Evolutionary conservation across 2,329 filamentous ascomycete genomes (phyloP).

Genomic region (Elsinoe fawcettii): DNA sequence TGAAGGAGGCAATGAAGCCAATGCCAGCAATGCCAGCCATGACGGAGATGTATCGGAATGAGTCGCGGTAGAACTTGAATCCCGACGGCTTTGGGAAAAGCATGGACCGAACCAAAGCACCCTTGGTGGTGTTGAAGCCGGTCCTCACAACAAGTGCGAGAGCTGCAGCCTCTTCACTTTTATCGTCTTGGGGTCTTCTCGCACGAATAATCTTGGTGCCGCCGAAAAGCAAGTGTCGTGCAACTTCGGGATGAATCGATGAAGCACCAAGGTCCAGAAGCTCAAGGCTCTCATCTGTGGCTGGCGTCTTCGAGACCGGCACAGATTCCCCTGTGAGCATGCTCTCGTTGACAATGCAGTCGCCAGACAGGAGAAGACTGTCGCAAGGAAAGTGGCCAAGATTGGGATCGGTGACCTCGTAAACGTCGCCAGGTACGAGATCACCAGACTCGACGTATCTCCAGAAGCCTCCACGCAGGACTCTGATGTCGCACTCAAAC

Average conservation of each 20-base stretch:
- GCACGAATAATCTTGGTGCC: slow-evolving; percentile 94
- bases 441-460: slow-evolving; percentile 78
- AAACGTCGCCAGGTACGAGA: slow-evolving; percentile 89
- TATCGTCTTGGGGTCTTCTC: slow-evolving; percentile 75
- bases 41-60: slow-evolving; percentile 94
- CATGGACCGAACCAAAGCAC: slow-evolving; percentile 92
- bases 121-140: slow-evolving; percentile 96
- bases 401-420: slow-evolving; percentile 90
- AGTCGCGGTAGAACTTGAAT: slow-evolving; percentile 97
- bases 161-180: slow-evolving; percentile 80
- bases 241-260: slow-evolving; percentile 73
- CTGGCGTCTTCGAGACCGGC: slow-evolving; percentile 84
- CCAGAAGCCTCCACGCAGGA: slow-evolving; percentile 94
- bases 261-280: slow-evolving; percentile 71
- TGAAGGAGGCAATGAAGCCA: slow-evolving; percentile 81
- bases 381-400: slow-evolving; percentile 85
- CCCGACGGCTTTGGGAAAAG: slow-evolving; percentile 96
- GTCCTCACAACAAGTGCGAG: slow-evolving; percentile 88
- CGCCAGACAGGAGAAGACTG: slow-evolving; percentile 80
- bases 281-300: slow-evolving; percentile 70
- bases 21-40: slow-evolving; percentile 82
- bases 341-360: slow-evolving; percentile 98
- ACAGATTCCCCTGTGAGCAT: slow-evolving; percentile 98
- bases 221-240: slow-evolving; percentile 84
- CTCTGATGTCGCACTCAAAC: slow-evolving; percentile 92